Conservation (phyloP, 345 rosid species). For the Abelmoschus esculentus region DNA sequence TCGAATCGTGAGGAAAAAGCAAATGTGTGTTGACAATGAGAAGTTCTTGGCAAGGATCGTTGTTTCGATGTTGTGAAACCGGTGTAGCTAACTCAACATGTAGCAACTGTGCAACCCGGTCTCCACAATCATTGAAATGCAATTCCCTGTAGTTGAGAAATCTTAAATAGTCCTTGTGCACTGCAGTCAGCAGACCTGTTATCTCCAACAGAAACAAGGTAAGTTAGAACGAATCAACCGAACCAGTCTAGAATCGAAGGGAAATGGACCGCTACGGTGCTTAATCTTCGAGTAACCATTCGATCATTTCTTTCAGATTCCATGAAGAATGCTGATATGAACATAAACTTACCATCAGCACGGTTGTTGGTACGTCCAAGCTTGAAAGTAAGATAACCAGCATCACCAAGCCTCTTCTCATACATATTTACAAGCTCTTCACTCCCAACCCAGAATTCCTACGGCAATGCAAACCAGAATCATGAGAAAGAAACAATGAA, state of each 20-base stretch:
- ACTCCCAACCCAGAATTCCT: conserved; percentile 96
- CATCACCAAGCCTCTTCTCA: conserved; percentile 75
- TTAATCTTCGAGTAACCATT: not conserved
- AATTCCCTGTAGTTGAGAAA: conserved; percentile 51
- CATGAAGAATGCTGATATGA: not conserved
- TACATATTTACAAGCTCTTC: conserved; percentile 77
- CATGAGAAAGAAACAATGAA: not conserved
- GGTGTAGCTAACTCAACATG: conserved; percentile 53
- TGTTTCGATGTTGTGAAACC: conserved; percentile 23
- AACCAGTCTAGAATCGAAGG: not conserved
- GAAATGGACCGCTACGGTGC: not conserved
- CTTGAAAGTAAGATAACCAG: conserved; percentile 71
- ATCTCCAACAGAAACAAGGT: not conserved
- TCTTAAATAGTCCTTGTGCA: not conserved
- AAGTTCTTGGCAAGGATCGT: conserved; percentile 38
- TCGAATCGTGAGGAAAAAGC: conserved; percentile 85
- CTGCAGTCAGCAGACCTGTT: not conserved
- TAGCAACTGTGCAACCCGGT: conserved; percentile 66
- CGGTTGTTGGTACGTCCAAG: conserved; percentile 91
- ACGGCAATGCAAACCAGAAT: not conserved
- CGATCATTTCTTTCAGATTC: not conserved
- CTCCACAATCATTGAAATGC: conserved; percentile 69
- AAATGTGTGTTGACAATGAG: conserved; percentile 92
- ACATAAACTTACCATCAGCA: conserved; percentile 59
- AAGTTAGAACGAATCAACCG: not conserved